Percentiles rank a stretch among this genome's conserved stretches.
These are phyloP conservation scores for Neofusicoccum parvum DNA, from an alignment of 2,329 filamentous ascomycete genomes.

Conservation along the genomic window DNA sequence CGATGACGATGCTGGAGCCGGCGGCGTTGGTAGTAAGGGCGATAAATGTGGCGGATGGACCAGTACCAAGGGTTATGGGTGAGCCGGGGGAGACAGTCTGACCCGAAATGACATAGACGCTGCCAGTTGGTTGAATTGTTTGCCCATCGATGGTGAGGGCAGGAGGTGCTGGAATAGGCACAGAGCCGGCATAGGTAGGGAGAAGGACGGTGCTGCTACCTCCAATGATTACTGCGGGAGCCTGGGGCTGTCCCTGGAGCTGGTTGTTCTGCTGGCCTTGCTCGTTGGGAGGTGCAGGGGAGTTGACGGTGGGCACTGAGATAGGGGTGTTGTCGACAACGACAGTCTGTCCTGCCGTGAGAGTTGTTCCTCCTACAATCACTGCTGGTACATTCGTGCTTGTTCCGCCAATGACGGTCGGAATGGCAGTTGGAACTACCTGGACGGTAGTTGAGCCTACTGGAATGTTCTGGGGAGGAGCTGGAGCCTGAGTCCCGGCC, in stretches of 20 bases:
- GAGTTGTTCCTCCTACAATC: not conserved
- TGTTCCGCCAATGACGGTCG: not conserved
- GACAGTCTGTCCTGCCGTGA: not conserved
- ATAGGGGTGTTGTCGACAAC: slow-evolving; percentile 5
- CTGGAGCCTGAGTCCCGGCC: not conserved
- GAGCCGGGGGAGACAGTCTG: no score
- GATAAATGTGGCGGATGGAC: slow-evolving; percentile 28
- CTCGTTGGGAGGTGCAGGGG: not conserved
- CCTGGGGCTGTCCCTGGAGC: slow-evolving; percentile 23
- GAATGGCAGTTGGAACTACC: not conserved
- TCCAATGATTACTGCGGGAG: slow-evolving; percentile 32
- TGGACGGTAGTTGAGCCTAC: slow-evolving; percentile 1
- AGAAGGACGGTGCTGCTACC: no score
- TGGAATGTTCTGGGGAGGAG: not conserved
- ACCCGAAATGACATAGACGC: no score
- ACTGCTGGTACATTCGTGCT: slow-evolving; percentile 11
- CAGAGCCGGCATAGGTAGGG: no score
- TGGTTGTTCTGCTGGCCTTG: not conserved
- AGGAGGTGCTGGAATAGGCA: no score
- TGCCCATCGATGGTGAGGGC: no score
- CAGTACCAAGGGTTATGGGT: slow-evolving; percentile 23
- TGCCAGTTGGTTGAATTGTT: no score
- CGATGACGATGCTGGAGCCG: slow-evolving; percentile 31
- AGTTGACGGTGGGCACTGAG: not conserved
- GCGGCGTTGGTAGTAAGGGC: slow-evolving; percentile 29